phyloP scores from a whole-genome alignment of 306 rosid species.

The Rosa persica region DNA sequence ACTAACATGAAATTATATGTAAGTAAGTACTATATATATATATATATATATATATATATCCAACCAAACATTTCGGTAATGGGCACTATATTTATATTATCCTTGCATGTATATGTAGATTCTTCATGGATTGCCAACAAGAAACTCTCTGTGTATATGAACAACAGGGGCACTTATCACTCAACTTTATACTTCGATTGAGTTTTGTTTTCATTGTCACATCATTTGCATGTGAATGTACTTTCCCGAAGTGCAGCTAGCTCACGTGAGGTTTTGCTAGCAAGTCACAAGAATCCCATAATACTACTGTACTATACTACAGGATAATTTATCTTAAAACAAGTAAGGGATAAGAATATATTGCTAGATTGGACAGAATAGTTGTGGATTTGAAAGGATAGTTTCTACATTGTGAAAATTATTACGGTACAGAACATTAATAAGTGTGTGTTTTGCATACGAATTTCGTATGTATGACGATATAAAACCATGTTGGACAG shows the following conservation, averaged over 20 bases:
- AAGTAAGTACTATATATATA: no score
- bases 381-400: background rate
- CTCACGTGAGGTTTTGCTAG: constrained; percentile 86
- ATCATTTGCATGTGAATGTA: constrained; percentile 89
- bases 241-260: constrained; percentile 79
- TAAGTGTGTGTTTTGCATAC: background rate
- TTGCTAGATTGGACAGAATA: background rate
- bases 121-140: constrained; percentile 44
- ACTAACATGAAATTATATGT: background rate
- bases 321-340: constrained; percentile 18
- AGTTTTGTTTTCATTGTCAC: constrained; percentile 65
- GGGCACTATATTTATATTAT: constrained; percentile 30
- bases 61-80: constrained; percentile 22
- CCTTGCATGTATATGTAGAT: constrained; percentile 23
- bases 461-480: background rate
- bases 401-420: background rate
- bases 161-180: constrained; percentile 55
- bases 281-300: constrained; percentile 62
- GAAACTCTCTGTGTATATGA: constrained; percentile 31
- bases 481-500: no score
- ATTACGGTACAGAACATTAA: background rate
- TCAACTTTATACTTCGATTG: constrained; percentile 61
- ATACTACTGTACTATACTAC: constrained; percentile 13
- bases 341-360: background rate
- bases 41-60: no score